A percentile compares a stretch with the other conserved stretches of the same genome.
phyloP scores from a whole-genome alignment of 2,329 filamentous ascomycete species.

The Cordyceps farinosa region DNA sequence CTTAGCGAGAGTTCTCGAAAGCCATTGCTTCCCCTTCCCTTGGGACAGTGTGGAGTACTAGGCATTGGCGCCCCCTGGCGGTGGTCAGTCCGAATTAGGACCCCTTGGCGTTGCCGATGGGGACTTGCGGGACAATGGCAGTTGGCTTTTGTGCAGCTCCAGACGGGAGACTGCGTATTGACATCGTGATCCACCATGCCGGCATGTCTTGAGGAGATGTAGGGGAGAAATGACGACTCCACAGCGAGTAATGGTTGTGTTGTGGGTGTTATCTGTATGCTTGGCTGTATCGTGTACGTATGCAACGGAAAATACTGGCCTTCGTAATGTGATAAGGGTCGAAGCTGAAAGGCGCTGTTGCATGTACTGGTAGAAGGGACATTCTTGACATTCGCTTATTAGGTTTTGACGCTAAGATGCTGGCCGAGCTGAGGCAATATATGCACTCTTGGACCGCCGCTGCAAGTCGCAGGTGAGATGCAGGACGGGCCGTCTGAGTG shows the following conservation, averaged over 20 bases:
- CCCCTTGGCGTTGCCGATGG: no score
- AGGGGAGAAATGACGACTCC: constrained; percentile 3
- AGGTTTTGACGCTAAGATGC: neutral
- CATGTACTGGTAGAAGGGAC: neutral
- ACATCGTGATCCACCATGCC: neutral
- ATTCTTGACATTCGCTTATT: neutral
- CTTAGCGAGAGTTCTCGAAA: no score
- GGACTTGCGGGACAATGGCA: neutral
- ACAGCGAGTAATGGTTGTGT: neutral
- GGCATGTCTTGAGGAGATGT: neutral
- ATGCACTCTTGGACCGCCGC: constrained; percentile 6
- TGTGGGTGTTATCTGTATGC: no score
- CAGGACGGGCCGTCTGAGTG: constrained; percentile 4
- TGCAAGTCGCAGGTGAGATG: constrained; percentile 14
- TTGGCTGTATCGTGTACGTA: neutral
- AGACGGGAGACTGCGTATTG: neutral
- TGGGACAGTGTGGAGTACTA: no score
- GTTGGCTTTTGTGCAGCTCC: neutral
- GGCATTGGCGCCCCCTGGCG: no score
- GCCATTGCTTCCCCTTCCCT: no score
- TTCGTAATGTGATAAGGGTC: neutral
- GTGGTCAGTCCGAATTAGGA: no score
- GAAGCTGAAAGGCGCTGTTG: neutral
- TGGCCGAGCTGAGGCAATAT: neutral
- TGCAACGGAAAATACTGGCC: no score